These are phyloP conservation scores for Cladophialophora psammophila DNA, from an alignment of 2,329 filamentous ascomycete species.

Conservation along the genomic window DNA sequence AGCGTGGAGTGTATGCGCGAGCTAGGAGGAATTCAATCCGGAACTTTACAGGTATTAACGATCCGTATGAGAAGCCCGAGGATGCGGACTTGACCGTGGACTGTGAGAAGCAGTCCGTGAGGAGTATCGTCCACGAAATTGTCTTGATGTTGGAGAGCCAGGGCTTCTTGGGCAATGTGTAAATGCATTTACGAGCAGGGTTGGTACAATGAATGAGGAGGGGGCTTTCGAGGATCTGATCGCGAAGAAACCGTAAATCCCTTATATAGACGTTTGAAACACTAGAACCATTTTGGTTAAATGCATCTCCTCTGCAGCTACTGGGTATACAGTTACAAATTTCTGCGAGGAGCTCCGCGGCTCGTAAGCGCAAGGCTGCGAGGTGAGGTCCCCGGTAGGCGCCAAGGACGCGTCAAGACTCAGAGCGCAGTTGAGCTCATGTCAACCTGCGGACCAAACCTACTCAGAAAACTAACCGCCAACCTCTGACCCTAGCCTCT, in stretches of 20 bases:
- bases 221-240: not conserved
- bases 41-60: constrained; percentile 97
- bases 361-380: constrained; percentile 6
- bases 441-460: not conserved
- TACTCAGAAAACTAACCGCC: not conserved
- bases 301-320: not conserved
- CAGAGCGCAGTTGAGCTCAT: constrained; percentile 14
- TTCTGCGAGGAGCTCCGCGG: too few relatives aligned
- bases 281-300: not conserved
- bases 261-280: not conserved
- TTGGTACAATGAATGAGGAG: not conserved
- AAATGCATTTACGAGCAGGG: constrained; percentile 7
- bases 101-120: constrained; percentile 82
- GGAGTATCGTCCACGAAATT: constrained; percentile 96
- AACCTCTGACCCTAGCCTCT: not conserved
- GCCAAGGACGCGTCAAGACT: constrained; percentile 35
- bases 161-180: constrained; percentile 74
- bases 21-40: constrained; percentile 91
- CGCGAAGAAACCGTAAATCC: not conserved
- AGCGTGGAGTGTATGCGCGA: constrained; percentile 83
- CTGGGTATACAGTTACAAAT: not conserved
- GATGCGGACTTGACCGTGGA: constrained; percentile 88
- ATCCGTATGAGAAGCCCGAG: constrained; percentile 86
- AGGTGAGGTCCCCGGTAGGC: constrained; percentile 15
- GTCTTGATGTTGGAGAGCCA: constrained; percentile 88